A percentile compares a stretch with the other conserved stretches of the same genome.
Conservation (phyloP, 1,284 basidiomycete species). For the Boletus sp. region DNA sequence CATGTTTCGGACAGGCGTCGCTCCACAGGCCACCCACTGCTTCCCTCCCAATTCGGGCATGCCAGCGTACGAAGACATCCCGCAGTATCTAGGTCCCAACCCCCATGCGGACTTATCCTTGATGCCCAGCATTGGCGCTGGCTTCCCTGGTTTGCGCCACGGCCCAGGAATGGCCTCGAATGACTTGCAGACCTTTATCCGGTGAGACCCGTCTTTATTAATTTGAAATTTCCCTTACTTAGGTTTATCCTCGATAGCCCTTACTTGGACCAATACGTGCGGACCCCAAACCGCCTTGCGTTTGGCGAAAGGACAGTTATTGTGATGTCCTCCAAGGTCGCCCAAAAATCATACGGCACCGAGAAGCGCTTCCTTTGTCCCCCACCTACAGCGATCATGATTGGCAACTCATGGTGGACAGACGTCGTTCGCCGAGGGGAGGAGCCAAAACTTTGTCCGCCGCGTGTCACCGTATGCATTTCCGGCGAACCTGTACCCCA, state of each 20-base stretch:
- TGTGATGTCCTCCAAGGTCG: conserved; percentile 95
- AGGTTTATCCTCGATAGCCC: conserved; percentile 47
- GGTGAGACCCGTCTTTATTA: conserved; percentile 43
- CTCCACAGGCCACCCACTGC: conserved; percentile 64
- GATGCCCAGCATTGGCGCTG: conserved; percentile 60
- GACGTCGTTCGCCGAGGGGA: conserved; percentile 69
- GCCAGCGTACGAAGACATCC: conserved; percentile 55
- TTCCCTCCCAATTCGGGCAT: conserved; percentile 49
- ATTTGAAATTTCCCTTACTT: conserved; percentile 12
- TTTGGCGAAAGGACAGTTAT: conserved; percentile 93
- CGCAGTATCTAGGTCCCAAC: conserved; percentile 51
- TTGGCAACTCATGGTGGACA: conserved; percentile 95
- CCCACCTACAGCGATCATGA: conserved; percentile 91
- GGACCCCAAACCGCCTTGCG: conserved; percentile 81
- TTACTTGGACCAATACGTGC: conserved; percentile 81
- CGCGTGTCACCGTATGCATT: conserved; percentile 85
- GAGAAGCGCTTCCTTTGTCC: conserved; percentile 98
- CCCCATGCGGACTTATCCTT: conserved; percentile 55
- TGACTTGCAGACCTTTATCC: conserved; percentile 77
- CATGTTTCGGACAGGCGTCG: conserved; percentile 57
- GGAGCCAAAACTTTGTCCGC: conserved; percentile 72
- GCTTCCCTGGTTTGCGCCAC: conserved; percentile 63
- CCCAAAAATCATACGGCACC: conserved; percentile 95
- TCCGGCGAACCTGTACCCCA: conserved; percentile 86
- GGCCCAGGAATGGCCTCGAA: conserved; percentile 55